Percentiles rank a stretch among this genome's conserved stretches.
Evolutionary conservation across 23 red algal species (phyloP).

Genomic region (Gracilaria vermiculophylla): DNA sequence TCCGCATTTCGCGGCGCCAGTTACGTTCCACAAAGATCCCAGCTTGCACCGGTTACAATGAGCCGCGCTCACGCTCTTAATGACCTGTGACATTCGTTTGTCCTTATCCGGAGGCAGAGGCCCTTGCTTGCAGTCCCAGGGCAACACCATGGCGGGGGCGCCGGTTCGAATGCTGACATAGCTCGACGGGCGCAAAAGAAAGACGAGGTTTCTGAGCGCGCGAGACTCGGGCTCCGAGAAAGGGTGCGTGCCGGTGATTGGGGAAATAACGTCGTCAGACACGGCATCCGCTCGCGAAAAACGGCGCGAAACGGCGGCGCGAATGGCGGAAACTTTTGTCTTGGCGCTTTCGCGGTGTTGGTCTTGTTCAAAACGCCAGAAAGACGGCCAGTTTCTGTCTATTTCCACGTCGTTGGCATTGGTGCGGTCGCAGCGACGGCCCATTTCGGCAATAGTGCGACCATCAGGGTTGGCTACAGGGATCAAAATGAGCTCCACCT

Average conservation of each 20-base stretch:
- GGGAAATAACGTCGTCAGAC: background rate
- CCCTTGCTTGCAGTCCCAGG: conserved; percentile 39
- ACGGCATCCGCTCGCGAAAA: background rate
- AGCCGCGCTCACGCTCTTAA: conserved; percentile 19
- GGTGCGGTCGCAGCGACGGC: conserved; percentile 64
- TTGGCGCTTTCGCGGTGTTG: background rate
- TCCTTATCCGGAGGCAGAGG: background rate
- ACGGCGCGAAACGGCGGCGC: conserved; percentile 4
- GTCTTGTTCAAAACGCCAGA: conserved; percentile 23
- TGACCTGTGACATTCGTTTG: conserved; percentile 5
- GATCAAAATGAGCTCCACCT: conserved; percentile 48
- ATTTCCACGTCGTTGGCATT: conserved; percentile 76
- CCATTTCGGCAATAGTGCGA: conserved; percentile 56
- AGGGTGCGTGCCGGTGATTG: conserved; percentile 48
- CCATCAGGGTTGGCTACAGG: conserved; percentile 49
- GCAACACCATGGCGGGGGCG: conserved; percentile 9
- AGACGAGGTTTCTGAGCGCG: conserved; percentile 34
- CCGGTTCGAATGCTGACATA: conserved; percentile 49
- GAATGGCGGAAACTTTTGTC: conserved; percentile 1
- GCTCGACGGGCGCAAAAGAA: background rate
- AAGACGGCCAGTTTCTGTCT: conserved; percentile 70
- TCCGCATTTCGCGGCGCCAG: conserved; percentile 41
- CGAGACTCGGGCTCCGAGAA: conserved; percentile 70
- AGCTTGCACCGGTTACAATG: conserved; percentile 39
- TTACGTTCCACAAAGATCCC: conserved; percentile 20